Evolutionary conservation across 495 filamentous ascomycete genomes (phyloP).

Genomic region (Penicillium tannophilum): DNA sequence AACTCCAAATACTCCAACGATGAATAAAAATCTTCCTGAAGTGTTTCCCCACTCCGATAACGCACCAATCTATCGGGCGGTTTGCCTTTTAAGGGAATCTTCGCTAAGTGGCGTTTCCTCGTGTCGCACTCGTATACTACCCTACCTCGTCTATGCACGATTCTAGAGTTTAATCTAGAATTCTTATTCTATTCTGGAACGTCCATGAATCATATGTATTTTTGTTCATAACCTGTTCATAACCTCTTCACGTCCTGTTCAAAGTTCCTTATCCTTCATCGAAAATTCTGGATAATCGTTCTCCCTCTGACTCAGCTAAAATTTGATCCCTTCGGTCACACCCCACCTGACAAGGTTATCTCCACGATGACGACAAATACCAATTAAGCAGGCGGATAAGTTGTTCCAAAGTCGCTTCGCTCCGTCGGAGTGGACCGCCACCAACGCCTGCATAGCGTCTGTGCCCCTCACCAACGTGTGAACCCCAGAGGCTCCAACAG

Average conservation of each 20-base stretch:
- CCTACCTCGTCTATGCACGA: not conserved
- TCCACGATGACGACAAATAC: slow-evolving; percentile 10
- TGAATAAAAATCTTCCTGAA: too few relatives aligned
- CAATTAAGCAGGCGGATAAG: slow-evolving; percentile 15
- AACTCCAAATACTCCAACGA: not conserved
- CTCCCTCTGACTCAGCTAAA: not conserved
- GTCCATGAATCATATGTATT: too few relatives aligned
- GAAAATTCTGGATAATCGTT: slow-evolving; percentile 1
- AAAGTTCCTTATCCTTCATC: too few relatives aligned
- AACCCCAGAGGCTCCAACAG: slow-evolving; percentile 23
- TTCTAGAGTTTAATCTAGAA: not conserved
- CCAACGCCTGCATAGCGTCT: slow-evolving; percentile 14
- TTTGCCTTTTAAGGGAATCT: slow-evolving; percentile 7
- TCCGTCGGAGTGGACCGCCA: slow-evolving; percentile 17
- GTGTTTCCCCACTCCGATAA: slow-evolving; percentile 1
- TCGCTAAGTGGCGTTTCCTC: slow-evolving; percentile 14
- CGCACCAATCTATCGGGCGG: slow-evolving; percentile 3
- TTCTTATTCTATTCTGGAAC: too few relatives aligned
- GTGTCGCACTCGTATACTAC: slow-evolving; percentile 11
- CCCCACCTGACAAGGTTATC: slow-evolving; percentile 12
- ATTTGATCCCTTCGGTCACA: too few relatives aligned
- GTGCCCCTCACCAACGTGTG: slow-evolving; percentile 4
- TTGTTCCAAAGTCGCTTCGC: slow-evolving; percentile 13
- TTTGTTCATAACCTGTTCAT: too few relatives aligned
- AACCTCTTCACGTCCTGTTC: too few relatives aligned